phyloP scores from a whole-genome alignment of 352 stramenopile genomes.

The Phytophthora pistaciae region DNA sequence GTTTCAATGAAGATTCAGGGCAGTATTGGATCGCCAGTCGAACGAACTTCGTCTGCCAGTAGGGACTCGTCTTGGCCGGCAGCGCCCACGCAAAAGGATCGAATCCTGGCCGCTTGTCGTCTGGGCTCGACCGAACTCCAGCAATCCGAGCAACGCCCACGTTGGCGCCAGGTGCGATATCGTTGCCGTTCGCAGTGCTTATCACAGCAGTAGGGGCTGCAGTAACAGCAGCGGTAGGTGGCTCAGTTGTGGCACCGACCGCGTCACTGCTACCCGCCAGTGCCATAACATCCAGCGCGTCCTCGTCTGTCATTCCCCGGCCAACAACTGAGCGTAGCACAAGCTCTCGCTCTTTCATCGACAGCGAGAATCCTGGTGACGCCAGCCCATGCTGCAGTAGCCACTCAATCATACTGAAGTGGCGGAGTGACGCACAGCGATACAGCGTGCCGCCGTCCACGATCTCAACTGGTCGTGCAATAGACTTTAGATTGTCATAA shows the following conservation, averaged over 20 bases:
- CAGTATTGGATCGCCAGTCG: slow-evolving; percentile 32
- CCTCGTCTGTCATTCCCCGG: slow-evolving; percentile 20
- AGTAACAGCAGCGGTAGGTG: slow-evolving; percentile 19
- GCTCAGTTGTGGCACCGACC: background rate
- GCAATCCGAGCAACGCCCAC: slow-evolving; percentile 6
- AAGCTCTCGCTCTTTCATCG: slow-evolving; percentile 34
- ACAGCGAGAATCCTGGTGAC: slow-evolving; percentile 27
- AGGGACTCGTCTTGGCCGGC: slow-evolving; percentile 35
- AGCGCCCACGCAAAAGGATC: slow-evolving; percentile 42
- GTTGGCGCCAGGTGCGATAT: background rate
- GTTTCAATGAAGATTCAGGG: slow-evolving; percentile 21
- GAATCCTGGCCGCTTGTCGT: slow-evolving; percentile 24
- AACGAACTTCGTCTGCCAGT: slow-evolving; percentile 39
- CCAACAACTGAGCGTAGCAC: slow-evolving; percentile 35
- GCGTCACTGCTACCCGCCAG: slow-evolving; percentile 5
- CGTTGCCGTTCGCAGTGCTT: slow-evolving; percentile 18
- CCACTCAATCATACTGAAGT: slow-evolving; percentile 46
- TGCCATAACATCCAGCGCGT: slow-evolving; percentile 16
- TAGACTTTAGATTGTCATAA: slow-evolving; percentile 21
- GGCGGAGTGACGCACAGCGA: slow-evolving; percentile 17
- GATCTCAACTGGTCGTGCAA: slow-evolving; percentile 23
- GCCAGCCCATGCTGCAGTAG: slow-evolving; percentile 29
- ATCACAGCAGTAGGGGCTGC: slow-evolving; percentile 4
- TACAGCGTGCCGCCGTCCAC: slow-evolving; percentile 39
- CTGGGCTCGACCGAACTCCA: slow-evolving; percentile 5